Base-by-base conservation (phyloP, 305 asterid species). In the Rubia peregrina region DNA sequence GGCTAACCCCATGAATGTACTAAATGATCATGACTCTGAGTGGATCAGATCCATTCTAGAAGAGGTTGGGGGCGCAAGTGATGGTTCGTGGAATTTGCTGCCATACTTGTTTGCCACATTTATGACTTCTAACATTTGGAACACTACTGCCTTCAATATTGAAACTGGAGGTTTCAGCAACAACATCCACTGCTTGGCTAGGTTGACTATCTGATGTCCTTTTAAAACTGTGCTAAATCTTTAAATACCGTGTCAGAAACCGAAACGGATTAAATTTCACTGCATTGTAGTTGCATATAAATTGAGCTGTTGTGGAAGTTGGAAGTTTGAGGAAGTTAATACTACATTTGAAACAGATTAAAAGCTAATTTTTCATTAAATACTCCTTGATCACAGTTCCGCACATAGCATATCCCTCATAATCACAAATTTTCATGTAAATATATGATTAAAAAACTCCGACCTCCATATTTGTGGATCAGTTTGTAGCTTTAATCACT, bases 161-260 rank as follows among this genome's bases (percentile, higher is more conserved):
- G 95, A 88, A 65, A 91, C 99, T 33, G 98, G 98, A 74, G 98
- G 98, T 76, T 95, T 95, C 88, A 91, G 85, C 88, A 91, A 87
- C 86, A 95, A 91, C 61, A 80, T 95, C 71, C 91, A 91, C 76
- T 95, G 99, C 82, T 81, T 95, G 86, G 97, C 92, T 79, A 91
- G 97, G 99, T 90, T 22, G 36, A n/a, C 21, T 42, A 42, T 46
- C 7, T 67, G 14, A 36, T 42, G 57, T 40, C 62, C 74, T 68
- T 30, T 67, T 7, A n/a, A 48, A 55, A 22, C 7, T 42, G 12
- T 57, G 53, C 46, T 60, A 57, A n/a, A 51, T 59, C 56, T 51
- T n/a, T 36, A 66, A 43, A 30, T 55, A 55, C 12, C 17, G 13
- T 33, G 11, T 30, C 48, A 66, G 41, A 65, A 55, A 24, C 3